Base-by-base conservation (phyloP, 176 grass and related monocot species). In the Juncus effusus region DNA sequence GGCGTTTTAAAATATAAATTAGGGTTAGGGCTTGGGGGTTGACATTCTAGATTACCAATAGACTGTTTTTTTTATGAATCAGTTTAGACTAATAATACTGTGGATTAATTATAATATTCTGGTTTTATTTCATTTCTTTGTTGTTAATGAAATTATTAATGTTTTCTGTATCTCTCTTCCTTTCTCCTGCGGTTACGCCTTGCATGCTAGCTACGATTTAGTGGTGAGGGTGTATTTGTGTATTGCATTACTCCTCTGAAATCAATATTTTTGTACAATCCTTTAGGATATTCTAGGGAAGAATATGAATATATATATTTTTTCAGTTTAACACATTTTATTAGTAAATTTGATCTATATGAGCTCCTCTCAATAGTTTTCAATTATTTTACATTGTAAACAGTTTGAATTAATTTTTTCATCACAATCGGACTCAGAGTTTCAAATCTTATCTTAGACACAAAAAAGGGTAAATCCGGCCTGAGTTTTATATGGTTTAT, bases 151-250 rank as follows among this genome's bases (percentile, higher is more conserved):
- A 56, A 14, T 56, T 13, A 49, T 53, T 70, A 54, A 54, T 37
- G 37, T 70, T 61, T 38, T 70, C 65, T 68, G 51, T 70, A 49
- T 40, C 19, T 2, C 54, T 38, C 56, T 53, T 69, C 41, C 13
- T 55, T 70, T 70, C 13, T 70, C 66, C 66, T 41, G 11, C 28
- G 8, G 51, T 56, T 70, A 70, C 66, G 66, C 50, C 36, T 69
- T 69, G 51, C 64, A 67, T 67, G 64, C 51, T 54, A 54, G 51
- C 16, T 56, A 70, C 51, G 40, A 15, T 54, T 56, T 69, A 69
- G 51, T 69, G 65, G 65, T n/a, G 15, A 51, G 65, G 50, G 54
- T 69, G 65, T 68, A 68, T 28, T 28, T 28, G 19, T 68, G 64
- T 7, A 67, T 38, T 3, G 6, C 13, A 51, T n/a, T 35, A 65